Conservation (phyloP, 2,329 filamentous ascomycete genomes). For the Aspergillus ruber region DNA sequence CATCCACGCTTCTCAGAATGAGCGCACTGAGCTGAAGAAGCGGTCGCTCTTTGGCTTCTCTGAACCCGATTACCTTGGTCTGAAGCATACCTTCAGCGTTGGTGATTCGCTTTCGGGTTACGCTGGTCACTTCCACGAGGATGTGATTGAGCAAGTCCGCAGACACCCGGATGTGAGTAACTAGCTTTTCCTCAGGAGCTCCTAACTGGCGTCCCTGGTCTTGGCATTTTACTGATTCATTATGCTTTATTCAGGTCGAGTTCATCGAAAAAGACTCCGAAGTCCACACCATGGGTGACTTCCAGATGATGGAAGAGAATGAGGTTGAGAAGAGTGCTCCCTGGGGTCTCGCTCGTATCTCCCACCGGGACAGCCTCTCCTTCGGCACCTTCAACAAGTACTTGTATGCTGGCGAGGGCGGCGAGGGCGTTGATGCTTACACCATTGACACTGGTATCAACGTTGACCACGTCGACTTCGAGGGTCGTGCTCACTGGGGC, state of each 20-base stretch:
- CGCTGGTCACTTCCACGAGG: slow-evolving; percentile 91
- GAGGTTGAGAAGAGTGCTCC: slow-evolving; percentile 84
- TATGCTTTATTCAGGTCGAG: slow-evolving; percentile 61
- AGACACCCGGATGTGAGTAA: slow-evolving; percentile 90
- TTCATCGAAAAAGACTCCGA: slow-evolving; percentile 93
- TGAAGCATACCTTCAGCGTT: slow-evolving; percentile 97
- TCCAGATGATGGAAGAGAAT: slow-evolving; percentile 59
- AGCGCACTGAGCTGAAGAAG: slow-evolving; percentile 85
- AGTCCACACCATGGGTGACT: slow-evolving; percentile 69
- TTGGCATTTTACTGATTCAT: not conserved
- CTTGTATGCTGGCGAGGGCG: slow-evolving; percentile 79
- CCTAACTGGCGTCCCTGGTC: slow-evolving; percentile 4
- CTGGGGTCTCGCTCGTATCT: slow-evolving; percentile 98
- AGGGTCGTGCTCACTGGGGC: slow-evolving; percentile 91
- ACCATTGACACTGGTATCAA: slow-evolving; percentile 98
- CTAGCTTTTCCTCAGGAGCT: slow-evolving; percentile 2
- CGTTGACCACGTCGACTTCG: slow-evolving; percentile 88
- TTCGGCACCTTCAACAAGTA: slow-evolving; percentile 99
- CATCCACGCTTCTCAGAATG: slow-evolving; percentile 66
- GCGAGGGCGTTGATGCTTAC: slow-evolving; percentile 97
- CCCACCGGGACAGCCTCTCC: slow-evolving; percentile 77
- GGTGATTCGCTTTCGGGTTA: slow-evolving; percentile 80
- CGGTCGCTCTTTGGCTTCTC: slow-evolving; percentile 66
- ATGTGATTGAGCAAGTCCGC: slow-evolving; percentile 87
- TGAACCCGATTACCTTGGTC: slow-evolving; percentile 64